These are phyloP conservation scores for Aspergillus uvarum DNA, from an alignment of 2,329 filamentous ascomycete species.

Conservation along the genomic window DNA sequence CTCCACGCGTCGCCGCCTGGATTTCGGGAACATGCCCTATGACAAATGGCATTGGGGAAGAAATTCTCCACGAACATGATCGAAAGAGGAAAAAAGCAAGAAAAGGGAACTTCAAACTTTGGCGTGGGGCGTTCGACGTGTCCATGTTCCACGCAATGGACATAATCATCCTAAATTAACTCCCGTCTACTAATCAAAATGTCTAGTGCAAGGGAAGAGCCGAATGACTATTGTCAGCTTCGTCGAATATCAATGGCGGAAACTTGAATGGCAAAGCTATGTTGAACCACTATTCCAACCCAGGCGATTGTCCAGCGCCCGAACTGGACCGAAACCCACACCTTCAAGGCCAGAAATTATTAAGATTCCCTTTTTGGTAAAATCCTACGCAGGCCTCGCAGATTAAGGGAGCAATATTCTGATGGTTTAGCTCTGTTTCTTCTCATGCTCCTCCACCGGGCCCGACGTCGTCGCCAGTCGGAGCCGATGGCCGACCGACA, in stretches of 20 bases:
- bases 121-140: neutral
- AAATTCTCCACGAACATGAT: neutral
- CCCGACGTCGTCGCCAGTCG: neutral
- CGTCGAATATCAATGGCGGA: neutral
- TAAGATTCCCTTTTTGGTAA: neutral
- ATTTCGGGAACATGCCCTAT: neutral
- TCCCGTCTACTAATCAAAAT: neutral
- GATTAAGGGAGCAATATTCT: neutral
- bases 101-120: neutral
- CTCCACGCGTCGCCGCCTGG: neutral
- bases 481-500: constrained; percentile 8
- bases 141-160: neutral
- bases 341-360: neutral
- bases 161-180: neutral
- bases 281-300: too few relatives aligned
- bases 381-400: neutral
- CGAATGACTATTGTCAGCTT: neutral
- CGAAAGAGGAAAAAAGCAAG: neutral
- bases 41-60: neutral
- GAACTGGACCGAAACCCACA: neutral
- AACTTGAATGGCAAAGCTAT: too few relatives aligned
- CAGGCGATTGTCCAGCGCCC: too few relatives aligned
- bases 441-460: neutral
- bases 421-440: neutral
- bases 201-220: constrained; percentile 4